A percentile compares a stretch with the other conserved stretches of the same genome.
Conservation (phyloP, 2,329 filamentous ascomycete genomes). For the Pseudogymnoascus sp. region DNA sequence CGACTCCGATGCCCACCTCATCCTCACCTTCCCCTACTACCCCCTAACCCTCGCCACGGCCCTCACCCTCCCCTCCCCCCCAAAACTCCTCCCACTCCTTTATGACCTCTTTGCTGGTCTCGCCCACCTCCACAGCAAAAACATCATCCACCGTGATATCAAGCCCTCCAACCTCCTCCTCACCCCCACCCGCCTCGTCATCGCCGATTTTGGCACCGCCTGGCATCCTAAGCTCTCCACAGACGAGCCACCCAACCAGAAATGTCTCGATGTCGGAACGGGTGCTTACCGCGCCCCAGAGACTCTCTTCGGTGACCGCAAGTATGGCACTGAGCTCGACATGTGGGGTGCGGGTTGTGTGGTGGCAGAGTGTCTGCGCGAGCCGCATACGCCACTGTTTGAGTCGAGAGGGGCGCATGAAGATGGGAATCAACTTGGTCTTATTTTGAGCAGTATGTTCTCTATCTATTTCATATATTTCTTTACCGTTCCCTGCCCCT, state of each 20-base stretch:
- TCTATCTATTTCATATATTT: not conserved
- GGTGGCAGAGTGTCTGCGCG: constrained; percentile 64
- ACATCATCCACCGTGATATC: constrained; percentile 86
- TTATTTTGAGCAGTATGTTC: constrained; percentile 52
- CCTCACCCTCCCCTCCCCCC: constrained; percentile 34
- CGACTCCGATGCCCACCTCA: constrained; percentile 61
- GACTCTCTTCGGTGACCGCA: constrained; percentile 73
- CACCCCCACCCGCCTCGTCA: constrained; percentile 59
- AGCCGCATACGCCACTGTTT: constrained; percentile 60
- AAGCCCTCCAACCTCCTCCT: constrained; percentile 88
- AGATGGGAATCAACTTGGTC: constrained; percentile 81
- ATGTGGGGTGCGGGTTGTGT: constrained; percentile 86
- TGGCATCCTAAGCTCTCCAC: constrained; percentile 60
- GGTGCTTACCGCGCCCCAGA: constrained; percentile 88
- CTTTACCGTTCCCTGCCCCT: not conserved
- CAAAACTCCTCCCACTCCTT: constrained; percentile 40
- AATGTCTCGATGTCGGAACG: constrained; percentile 90
- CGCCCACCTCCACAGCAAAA: constrained; percentile 60
- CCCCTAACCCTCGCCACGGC: constrained; percentile 65
- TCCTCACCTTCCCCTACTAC: constrained; percentile 81
- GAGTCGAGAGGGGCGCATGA: constrained; percentile 66
- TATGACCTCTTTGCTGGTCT: constrained; percentile 65
- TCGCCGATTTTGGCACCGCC: constrained; percentile 83
- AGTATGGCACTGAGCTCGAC: constrained; percentile 68
- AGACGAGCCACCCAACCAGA: constrained; percentile 58